Base-by-base conservation (phyloP, 768 basidiomycete genomes). In the Dioszegia crocea region DNA sequence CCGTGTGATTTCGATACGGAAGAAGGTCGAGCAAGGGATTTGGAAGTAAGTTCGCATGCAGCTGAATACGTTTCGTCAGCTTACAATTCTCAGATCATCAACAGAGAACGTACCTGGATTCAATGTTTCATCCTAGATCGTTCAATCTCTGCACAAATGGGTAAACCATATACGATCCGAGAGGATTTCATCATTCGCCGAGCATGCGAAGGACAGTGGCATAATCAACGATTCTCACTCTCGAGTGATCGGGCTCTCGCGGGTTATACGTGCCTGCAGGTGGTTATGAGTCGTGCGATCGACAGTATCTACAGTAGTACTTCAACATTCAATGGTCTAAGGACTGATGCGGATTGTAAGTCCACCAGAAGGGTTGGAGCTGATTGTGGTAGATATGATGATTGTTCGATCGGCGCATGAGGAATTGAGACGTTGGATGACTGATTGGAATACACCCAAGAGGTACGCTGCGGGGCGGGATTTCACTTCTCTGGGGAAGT, bases 151-250 rank as follows among this genome's bases (percentile, higher is more conserved):
- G 89, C 93, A 0, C 92, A 91, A 73, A 91, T 97, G 91, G 93
- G 93, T 43, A 97, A 96, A 78, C 94, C 94, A 3, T 85, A 89
- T 71, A 85, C 87, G 2, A 86, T 97, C 65, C 86, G 87, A 73
- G 94, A 97, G 78, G 94, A 99, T 75, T 90, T 83, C 70, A 88
- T 97, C 71, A 90, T 97, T 66, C 86, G 92, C 1, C 87, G 89
- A 76, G 71, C 70, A 16, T 75, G 70, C 44, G 85, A 86, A 16
- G 75, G 80, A 24, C 81, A 82, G 36, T 99, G 91, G 91, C 85
- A 83, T 67, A 80, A 80, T 24, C 83, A 86, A 3, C 82, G 86
- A 2, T 78, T 81, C n/a, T 83, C 86, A 10, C 79, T 81, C 40
- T 80, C 85, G 0, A 78, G 83, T 9, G 93, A 97, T 75, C 70